These are phyloP conservation scores for Russula griseocarnosa DNA, from an alignment of 768 basidiomycete species.

Conservation along the genomic window DNA sequence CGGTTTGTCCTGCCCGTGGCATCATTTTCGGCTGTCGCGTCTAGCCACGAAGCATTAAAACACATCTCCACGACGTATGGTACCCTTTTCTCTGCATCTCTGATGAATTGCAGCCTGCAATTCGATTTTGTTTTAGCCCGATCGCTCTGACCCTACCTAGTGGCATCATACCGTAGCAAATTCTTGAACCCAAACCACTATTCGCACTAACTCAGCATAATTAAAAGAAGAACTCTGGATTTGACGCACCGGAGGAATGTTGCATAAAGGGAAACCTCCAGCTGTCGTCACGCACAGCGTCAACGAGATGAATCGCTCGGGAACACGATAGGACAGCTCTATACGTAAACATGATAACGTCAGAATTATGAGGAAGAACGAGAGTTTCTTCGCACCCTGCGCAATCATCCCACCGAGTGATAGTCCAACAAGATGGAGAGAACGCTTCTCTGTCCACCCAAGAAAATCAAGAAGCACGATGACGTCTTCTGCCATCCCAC, in stretches of 20 bases:
- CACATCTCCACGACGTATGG: slow-evolving; percentile 53
- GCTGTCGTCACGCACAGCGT: slow-evolving; percentile 67
- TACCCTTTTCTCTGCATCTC: slow-evolving; percentile 47
- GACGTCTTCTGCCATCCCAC: slow-evolving; percentile 73
- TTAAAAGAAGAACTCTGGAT: neutral
- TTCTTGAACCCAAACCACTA: slow-evolving; percentile 30
- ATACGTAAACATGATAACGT: neutral
- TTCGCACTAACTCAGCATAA: neutral
- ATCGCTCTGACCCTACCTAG: neutral
- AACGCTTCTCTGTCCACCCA: slow-evolving; percentile 61
- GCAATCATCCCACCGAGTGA: slow-evolving; percentile 86
- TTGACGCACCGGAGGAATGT: slow-evolving; percentile 57
- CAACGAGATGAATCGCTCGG: slow-evolving; percentile 63
- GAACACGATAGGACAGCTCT: slow-evolving; percentile 69
- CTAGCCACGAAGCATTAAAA: slow-evolving; percentile 60
- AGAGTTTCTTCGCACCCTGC: slow-evolving; percentile 46
- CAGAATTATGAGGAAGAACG: neutral
- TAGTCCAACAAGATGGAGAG: slow-evolving; percentile 66
- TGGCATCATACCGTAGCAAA: slow-evolving; percentile 9
- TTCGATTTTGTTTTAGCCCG: slow-evolving; percentile 29
- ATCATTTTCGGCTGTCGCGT: slow-evolving; percentile 49
- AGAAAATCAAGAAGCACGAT: slow-evolving; percentile 64
- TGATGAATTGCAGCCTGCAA: slow-evolving; percentile 39
- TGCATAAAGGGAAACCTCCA: slow-evolving; percentile 53
- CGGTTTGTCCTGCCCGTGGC: slow-evolving; percentile 58